These are phyloP conservation scores for Voacanga thouarsii DNA, from an alignment of 257 asterid species.

Conservation along the genomic window DNA sequence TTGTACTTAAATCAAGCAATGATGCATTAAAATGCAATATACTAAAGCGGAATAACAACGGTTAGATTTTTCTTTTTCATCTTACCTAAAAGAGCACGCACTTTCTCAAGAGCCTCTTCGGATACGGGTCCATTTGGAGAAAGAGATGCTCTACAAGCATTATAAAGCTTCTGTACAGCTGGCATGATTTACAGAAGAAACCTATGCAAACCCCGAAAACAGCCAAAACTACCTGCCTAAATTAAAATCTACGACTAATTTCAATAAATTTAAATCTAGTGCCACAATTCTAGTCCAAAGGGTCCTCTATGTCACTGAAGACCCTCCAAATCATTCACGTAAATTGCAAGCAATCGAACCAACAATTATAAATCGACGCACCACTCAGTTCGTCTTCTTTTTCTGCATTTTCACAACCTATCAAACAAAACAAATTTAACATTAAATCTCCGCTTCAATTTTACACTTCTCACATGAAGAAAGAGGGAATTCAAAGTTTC, in stretches of 20 bases:
- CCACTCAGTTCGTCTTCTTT: constrained; percentile 14
- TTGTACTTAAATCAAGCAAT: neutral
- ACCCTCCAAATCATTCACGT: constrained; percentile 21
- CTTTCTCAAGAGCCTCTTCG: constrained; percentile 85
- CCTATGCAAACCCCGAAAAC: constrained; percentile 23
- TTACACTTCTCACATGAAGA: neutral
- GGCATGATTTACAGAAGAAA: constrained; percentile 71
- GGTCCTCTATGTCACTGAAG: constrained; percentile 35
- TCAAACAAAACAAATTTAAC: constrained; percentile 9
- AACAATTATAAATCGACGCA: constrained; percentile 10
- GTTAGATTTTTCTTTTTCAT: constrained; percentile 9
- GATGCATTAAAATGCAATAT: neutral
- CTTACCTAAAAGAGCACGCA: constrained; percentile 82
- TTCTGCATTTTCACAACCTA: constrained; percentile 19
- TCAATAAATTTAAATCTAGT: neutral
- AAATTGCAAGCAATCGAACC: constrained; percentile 13
- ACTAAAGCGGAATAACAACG: neutral
- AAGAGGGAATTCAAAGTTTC: neutral
- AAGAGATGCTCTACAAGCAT: constrained; percentile 85
- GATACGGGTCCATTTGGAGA: constrained; percentile 89
- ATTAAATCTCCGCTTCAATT: neutral
- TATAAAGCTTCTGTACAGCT: constrained; percentile 95
- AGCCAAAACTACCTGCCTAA: constrained; percentile 24
- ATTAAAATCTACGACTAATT: constrained; percentile 1
- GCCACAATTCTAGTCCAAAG: constrained; percentile 19